Evolutionary conservation across 78 protist genomes (phyloP), one percentile per base, ranked within the genome.

Genomic region (Pirum gemmata): DNA sequence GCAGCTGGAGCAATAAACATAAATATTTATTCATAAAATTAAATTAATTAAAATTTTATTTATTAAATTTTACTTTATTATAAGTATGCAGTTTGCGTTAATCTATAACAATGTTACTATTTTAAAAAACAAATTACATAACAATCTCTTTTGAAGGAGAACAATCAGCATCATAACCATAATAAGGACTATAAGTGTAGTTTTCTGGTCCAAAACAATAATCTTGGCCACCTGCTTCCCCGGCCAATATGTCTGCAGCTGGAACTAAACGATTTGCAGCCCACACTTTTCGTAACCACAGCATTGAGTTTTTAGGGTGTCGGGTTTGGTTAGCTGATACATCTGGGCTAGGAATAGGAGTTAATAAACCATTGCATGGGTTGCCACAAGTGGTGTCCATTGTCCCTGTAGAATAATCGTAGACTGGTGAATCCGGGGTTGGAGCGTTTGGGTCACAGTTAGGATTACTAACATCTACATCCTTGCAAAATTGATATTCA

Each of bases 371-470:
- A 29, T n/a, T n/a, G 25, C 80, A 77, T 25, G 80, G 21, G 80
- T 0, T 77, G 13, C 80, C 80, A 77, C 80, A 77, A 29, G 0
- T 72, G 51, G 29, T n/a, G 74, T 29, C 29, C 51, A n/a, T n/a
- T 29, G 29, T n/a, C 29, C 74, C 74, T 29, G 74, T 72, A n/a
- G 51, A n/a, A n/a, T 29, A 72, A 72, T 72, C 74, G 74, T 72
- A 72, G 51, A 72, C 74, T 29, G 74, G 74, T 72, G 74, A n/a
- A 29, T 72, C 74, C 51, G 74, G 0, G 74, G 0, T 72, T 29
- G 74, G 74, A 29, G 74, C 0, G n/a, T 72, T 72, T 29, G 74
- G 74, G 74, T 72, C 74, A n/a, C 74, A 72, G 74, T 72, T 72
- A n/a, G 74, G 74, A 0, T 72, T 72, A n/a, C n/a, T n/a, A 0